These are phyloP conservation scores for Hamamelis virginiana DNA, from an alignment of 164 flowering plant genomes.

Conservation along the genomic window DNA sequence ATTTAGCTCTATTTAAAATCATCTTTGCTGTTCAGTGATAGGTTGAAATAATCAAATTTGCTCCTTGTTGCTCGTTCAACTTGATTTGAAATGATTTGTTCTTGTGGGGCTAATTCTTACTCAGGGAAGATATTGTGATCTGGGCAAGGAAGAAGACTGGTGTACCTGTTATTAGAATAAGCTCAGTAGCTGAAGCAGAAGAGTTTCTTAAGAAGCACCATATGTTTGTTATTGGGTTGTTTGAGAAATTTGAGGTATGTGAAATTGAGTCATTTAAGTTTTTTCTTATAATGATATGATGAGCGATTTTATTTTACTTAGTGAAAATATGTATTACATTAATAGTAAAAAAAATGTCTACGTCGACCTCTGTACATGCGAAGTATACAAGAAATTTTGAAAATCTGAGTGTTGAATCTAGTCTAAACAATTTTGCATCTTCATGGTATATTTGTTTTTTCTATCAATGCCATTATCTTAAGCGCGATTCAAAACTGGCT, in stretches of 20 bases:
- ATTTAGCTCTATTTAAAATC: background rate
- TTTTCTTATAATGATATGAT: background rate
- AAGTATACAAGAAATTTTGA: too few species aligned
- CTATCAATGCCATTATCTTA: background rate
- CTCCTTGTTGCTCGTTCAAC: background rate
- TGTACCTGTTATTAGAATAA: constrained; percentile 62
- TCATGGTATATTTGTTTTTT: too few species aligned
- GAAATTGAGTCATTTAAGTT: background rate
- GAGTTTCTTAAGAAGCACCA: constrained; percentile 55
- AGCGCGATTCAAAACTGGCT: background rate
- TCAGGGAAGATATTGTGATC: constrained; percentile 81
- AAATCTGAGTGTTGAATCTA: background rate
- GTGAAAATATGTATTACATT: too few species aligned
- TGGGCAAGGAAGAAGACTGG: constrained; percentile 93
- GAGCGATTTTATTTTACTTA: too few species aligned
- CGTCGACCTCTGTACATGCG: too few species aligned
- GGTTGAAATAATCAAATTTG: background rate
- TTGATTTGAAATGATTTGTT: constrained; percentile 1
- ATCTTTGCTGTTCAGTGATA: background rate
- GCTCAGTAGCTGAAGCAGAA: constrained; percentile 52
- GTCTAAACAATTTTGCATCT: too few species aligned
- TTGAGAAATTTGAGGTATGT: constrained; percentile 78
- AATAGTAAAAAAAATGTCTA: too few species aligned
- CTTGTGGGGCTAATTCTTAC: constrained; percentile 8
- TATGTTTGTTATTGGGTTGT: constrained; percentile 58